Percentiles rank a stretch among this genome's conserved stretches.
phyloP scores from a whole-genome alignment of 768 basidiomycete species.

The Macrolepiota fuliginosa region DNA sequence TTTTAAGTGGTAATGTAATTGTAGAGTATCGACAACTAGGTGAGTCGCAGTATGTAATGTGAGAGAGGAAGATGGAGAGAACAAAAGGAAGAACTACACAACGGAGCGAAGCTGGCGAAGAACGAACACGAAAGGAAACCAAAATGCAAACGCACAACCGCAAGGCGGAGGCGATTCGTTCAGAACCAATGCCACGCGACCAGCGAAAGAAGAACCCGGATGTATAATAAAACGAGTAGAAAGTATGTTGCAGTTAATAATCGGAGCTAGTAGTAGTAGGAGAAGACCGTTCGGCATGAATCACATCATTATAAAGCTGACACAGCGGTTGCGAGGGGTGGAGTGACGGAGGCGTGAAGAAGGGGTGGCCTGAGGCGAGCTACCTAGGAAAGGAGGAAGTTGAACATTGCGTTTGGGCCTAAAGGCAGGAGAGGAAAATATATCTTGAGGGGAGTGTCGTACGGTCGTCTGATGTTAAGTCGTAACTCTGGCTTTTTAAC shows the following conservation, averaged over 20 bases:
- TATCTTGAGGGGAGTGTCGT: background rate
- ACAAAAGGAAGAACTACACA: background rate
- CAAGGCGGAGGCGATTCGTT: background rate
- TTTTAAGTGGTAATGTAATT: background rate
- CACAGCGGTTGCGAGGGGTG: slow-evolving; percentile 8
- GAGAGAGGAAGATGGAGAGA: background rate
- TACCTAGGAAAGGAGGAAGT: background rate
- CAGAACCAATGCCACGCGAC: slow-evolving; percentile 9
- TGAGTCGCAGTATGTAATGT: background rate
- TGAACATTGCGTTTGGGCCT: background rate
- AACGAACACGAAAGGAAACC: background rate
- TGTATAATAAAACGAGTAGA: slow-evolving; percentile 9
- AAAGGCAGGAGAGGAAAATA: background rate
- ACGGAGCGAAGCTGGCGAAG: background rate
- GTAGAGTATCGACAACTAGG: background rate
- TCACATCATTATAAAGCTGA: slow-evolving; percentile 12
- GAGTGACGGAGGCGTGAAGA: background rate
- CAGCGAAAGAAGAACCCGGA: background rate
- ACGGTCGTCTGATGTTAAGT: background rate
- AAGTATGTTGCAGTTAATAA: slow-evolving; percentile 12
- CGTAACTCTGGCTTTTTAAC: background rate
- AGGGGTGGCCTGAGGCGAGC: background rate
- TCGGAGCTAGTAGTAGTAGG: slow-evolving; percentile 13
- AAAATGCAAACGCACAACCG: slow-evolving; percentile 1
- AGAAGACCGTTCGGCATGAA: slow-evolving; percentile 5